Conservation (phyloP, 2,329 filamentous ascomycete species). For the Colletotrichum trifolii region DNA sequence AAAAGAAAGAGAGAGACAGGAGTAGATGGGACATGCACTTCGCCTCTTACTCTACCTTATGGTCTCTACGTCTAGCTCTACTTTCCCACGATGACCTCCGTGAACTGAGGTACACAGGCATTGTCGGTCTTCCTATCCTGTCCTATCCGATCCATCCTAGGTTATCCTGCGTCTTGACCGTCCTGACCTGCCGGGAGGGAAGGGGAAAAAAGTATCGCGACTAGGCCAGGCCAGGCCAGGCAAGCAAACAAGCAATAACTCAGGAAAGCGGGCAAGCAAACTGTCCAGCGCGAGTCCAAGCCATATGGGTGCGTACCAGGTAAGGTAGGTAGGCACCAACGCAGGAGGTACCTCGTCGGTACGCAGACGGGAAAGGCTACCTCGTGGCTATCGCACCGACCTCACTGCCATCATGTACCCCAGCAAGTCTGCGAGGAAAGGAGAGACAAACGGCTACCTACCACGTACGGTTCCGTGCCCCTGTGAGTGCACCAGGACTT, state of each 20-base stretch:
- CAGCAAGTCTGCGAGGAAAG: neutral
- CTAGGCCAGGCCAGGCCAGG: conserved; percentile 6
- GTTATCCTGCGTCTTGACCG: neutral
- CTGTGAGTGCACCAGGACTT: conserved; percentile 7
- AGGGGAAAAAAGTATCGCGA: conserved; percentile 7
- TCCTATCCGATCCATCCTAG: neutral
- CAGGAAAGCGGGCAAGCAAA: conserved; percentile 12
- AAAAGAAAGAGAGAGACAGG: neutral
- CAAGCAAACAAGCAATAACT: conserved; percentile 4
- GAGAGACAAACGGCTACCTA: conserved; percentile 12
- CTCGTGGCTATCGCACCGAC: neutral
- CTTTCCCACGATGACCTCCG: too few species aligned
- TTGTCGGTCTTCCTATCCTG: neutral
- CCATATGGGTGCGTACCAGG: neutral
- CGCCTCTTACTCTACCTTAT: neutral
- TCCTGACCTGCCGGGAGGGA: conserved; percentile 6
- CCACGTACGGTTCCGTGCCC: conserved; percentile 10
- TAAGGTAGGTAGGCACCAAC: too few species aligned
- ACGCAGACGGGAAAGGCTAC: too few species aligned
- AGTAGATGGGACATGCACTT: neutral
- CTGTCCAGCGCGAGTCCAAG: too few species aligned
- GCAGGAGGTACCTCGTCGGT: too few species aligned
- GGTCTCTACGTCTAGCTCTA: too few species aligned
- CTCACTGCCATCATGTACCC: conserved; percentile 1
- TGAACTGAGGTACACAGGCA: neutral